These are phyloP conservation scores for Aristolochia contorta DNA, from an alignment of 164 flowering plant species.

Conservation along the genomic window DNA sequence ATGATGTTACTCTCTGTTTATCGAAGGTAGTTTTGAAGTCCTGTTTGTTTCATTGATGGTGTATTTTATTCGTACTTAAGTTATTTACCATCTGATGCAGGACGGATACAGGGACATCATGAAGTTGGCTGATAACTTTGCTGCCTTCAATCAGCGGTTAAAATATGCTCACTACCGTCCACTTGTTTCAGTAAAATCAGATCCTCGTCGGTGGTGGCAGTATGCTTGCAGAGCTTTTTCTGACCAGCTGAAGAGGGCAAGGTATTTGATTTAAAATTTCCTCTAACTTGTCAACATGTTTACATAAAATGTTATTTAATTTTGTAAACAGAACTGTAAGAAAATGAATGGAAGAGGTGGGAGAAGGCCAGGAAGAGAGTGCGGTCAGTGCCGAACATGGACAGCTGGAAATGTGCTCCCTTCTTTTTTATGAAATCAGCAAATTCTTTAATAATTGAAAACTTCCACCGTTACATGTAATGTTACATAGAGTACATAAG, in stretches of 20 bases:
- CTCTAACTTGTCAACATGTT: neutral
- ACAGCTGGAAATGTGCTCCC: no score
- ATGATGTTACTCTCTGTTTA: constrained; percentile 89
- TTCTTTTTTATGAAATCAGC: no score
- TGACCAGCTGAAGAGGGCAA: constrained; percentile 76
- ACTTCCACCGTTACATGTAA: no score
- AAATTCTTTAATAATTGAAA: no score
- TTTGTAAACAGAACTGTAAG: no score
- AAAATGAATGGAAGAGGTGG: no score
- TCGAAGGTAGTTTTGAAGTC: constrained; percentile 49
- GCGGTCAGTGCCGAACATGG: no score
- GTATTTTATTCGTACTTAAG: constrained; percentile 1
- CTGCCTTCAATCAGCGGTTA: constrained; percentile 79
- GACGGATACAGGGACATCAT: constrained; percentile 76
- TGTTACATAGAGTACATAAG: no score
- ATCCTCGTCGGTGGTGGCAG: constrained; percentile 87
- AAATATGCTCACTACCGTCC: constrained; percentile 94
- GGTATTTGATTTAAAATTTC: constrained; percentile 30
- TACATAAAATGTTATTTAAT: neutral
- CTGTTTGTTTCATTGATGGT: constrained; percentile 1
- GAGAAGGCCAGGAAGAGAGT: no score
- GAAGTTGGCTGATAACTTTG: constrained; percentile 84
- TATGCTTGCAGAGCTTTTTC: constrained; percentile 71
- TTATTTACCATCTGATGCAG: constrained; percentile 31
- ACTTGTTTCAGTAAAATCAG: constrained; percentile 50